Conservation (phyloP, 1,139 yeast genomes). For the Pichiaceae sp. region DNA sequence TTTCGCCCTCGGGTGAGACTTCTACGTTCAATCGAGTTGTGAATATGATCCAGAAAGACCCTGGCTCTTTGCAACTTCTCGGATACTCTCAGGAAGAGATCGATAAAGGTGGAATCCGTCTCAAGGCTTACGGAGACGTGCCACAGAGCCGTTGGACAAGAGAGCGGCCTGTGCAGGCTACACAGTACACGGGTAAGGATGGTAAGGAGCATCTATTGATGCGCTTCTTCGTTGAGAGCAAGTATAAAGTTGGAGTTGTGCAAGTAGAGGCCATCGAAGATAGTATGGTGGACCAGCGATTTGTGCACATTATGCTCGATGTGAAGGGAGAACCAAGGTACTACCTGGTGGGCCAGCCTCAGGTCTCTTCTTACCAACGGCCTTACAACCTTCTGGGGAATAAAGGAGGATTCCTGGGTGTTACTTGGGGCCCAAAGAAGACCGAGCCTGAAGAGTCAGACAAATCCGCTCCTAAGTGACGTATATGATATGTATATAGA, state of each 20-base stretch:
- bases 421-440: slow-evolving; percentile 76
- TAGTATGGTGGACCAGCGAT: slow-evolving; percentile 60
- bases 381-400: slow-evolving; percentile 14
- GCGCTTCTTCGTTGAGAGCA: slow-evolving; percentile 82
- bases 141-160: slow-evolving; percentile 73
- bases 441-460: slow-evolving; percentile 11
- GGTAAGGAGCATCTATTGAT: slow-evolving; percentile 76
- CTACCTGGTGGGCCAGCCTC: slow-evolving; percentile 53
- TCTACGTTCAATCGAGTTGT: slow-evolving; percentile 85
- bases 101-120: slow-evolving; percentile 30
- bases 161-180: slow-evolving; percentile 60
- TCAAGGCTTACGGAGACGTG: slow-evolving; percentile 79
- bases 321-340: slow-evolving; percentile 62
- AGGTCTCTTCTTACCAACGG: slow-evolving; percentile 14
- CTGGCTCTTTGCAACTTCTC: slow-evolving; percentile 48
- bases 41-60: slow-evolving; percentile 61
- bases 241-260: slow-evolving; percentile 52
- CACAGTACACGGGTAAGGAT: slow-evolving; percentile 41
- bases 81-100: slow-evolving; percentile 34
- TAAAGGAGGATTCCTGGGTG: slow-evolving; percentile 59
- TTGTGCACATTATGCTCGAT: slow-evolving; percentile 68
- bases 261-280: slow-evolving; percentile 71
- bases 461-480: not conserved
- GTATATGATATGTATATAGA: no score
- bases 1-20: slow-evolving; percentile 88